phyloP scores from a whole-genome alignment of 139 green algal species.

The Gonium pectorale region DNA sequence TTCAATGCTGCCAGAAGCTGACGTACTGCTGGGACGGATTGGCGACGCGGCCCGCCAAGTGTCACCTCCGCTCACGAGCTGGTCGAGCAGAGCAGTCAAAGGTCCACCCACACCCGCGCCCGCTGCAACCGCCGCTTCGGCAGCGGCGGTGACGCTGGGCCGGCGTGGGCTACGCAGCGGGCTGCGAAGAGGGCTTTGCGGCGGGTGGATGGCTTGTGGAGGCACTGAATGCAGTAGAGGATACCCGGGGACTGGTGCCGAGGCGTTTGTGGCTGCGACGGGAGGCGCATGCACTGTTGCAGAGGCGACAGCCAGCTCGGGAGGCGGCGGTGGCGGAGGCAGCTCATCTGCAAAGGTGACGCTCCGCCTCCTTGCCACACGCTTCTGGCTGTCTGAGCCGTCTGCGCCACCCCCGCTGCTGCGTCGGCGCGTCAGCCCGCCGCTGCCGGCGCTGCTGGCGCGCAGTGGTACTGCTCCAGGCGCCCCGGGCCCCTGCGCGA shows the following conservation, averaged over 20 bases:
- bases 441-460: not conserved
- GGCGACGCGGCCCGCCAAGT: not conserved
- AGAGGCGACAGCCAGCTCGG: not conserved
- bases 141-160: constrained; percentile 1
- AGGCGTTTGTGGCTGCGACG: too few relatives aligned
- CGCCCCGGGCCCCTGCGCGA: too few relatives aligned
- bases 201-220: too few relatives aligned
- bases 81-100: constrained; percentile 12
- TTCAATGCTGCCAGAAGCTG: too few relatives aligned
- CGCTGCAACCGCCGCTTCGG: not conserved
- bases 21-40: too few relatives aligned
- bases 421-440: not conserved
- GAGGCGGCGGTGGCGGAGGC: not conserved
- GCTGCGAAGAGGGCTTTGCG: not conserved
- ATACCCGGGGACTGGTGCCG: too few relatives aligned
- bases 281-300: too few relatives aligned
- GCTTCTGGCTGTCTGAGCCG: not conserved
- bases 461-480: too few relatives aligned
- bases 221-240: too few relatives aligned
- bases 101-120: not conserved
- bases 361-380: not conserved
- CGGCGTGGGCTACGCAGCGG: not conserved
- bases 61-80: not conserved
- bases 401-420: not conserved
- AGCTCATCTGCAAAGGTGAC: constrained; percentile 12